Evolutionary conservation across 2,329 filamentous ascomycete species (phyloP), one percentile per base, ranked within the genome.

Genomic region (Thielaviopsis euricoi): DNA sequence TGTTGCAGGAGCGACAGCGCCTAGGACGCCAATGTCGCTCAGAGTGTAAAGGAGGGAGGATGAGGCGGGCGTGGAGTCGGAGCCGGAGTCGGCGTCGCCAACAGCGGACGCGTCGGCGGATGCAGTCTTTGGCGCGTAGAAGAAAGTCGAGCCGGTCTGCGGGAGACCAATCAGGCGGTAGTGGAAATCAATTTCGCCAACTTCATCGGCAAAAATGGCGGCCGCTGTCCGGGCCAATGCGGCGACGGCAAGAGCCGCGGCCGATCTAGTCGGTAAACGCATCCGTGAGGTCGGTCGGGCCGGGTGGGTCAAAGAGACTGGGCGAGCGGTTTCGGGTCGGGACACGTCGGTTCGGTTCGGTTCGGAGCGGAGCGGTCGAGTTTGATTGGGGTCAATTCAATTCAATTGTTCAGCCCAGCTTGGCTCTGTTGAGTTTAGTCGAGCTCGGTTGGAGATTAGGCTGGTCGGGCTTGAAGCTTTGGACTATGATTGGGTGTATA

Each of bases 121-220:
- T 10, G 9, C 29, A 10, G 81, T 78, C 66, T 86, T 79, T 46
- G 93, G 91, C 64, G 84, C 85, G 73, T 96, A 89, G 80, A 97
- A 97, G 78, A 97, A 94, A 64, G 91, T 96, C 61, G 88, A 87
- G 62, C 87, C 81, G 68, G 81, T 76, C 68, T 86, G 85, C 57
- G 93, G 89, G 43, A 87, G 73, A 66, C 93, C 93, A 66, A 98
- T 75, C 53, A 97, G 83, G 63, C 87, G 82, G 73, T 95, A 83
- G 72, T 97, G 91, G 74, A 89, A 97, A 72, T 98, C 93, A 69
- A 94, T 81, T 65, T 88, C 80, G 73, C 84, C 90, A 64, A 94
- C 89, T 71, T 98, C 91, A 68, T 98, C 93, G 64, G 80, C 77
- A 73, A 89, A 95, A 61, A 97, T 82, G 63, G 89, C 87, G 66